Percentiles rank a stretch among this genome's conserved stretches.
These are phyloP conservation scores for Alternaria brassicae DNA, from an alignment of 2,329 filamentous ascomycete species.

Conservation along the genomic window DNA sequence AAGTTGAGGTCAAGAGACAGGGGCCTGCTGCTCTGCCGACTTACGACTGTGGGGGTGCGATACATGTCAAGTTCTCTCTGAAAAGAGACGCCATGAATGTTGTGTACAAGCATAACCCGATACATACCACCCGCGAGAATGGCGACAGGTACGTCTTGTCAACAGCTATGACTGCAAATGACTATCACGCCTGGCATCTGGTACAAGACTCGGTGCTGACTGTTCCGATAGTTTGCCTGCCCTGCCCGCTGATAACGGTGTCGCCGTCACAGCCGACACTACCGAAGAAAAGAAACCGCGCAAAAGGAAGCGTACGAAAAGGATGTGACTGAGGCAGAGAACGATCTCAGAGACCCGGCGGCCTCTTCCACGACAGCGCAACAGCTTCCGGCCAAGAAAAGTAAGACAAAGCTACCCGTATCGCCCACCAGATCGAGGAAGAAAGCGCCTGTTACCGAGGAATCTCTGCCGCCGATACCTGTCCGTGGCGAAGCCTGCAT, in stretches of 20 bases:
- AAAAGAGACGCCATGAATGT: constrained; percentile 46
- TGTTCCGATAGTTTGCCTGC: constrained; percentile 10
- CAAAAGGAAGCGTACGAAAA: constrained; percentile 33
- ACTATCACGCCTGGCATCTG: not conserved
- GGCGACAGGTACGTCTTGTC: constrained; percentile 27
- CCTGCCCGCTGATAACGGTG: constrained; percentile 5
- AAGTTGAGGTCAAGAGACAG: constrained; percentile 8
- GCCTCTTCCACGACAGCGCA: constrained; percentile 8
- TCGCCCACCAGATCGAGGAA: constrained; percentile 26
- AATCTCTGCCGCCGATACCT: constrained; percentile 14
- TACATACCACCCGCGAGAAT: constrained; percentile 27
- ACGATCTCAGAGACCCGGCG: constrained; percentile 16
- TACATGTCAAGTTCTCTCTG: constrained; percentile 46
- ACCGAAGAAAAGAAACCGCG: constrained; percentile 17
- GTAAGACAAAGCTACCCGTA: constrained; percentile 22
- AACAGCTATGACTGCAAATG: too few relatives aligned
- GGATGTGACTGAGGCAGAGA: constrained; percentile 19
- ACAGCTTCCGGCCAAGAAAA: constrained; percentile 23
- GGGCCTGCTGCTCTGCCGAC: constrained; percentile 21
- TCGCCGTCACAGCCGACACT: constrained; percentile 4
- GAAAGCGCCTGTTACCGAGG: constrained; percentile 11
- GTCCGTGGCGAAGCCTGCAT: constrained; percentile 29
- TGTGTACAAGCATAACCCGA: constrained; percentile 47
- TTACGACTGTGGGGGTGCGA: constrained; percentile 45
- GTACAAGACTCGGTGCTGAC: not conserved